Percentiles rank a stretch among this genome's conserved stretches.
phyloP scores from a whole-genome alignment of 345 rosid species.

The Corymbia maculata region DNA sequence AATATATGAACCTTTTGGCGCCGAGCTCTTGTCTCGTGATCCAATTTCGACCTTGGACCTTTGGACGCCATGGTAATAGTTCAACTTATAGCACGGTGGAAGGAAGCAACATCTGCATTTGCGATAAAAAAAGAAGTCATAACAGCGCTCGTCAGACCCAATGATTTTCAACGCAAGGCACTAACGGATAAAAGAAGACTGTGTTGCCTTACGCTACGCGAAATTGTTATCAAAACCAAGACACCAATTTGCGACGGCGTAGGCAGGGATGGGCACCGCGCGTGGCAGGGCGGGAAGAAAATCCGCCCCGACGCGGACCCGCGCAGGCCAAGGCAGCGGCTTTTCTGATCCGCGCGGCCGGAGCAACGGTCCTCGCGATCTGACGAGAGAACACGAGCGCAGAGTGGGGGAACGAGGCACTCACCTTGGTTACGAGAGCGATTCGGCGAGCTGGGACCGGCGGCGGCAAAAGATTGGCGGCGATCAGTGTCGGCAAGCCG shows the following conservation, averaged over 20 bases:
- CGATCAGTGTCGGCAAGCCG: neutral
- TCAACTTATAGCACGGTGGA: neutral
- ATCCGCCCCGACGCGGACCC: neutral
- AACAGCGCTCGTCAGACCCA: neutral
- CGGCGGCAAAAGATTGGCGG: neutral
- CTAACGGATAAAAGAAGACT: neutral
- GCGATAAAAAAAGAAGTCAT: neutral
- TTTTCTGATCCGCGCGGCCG: neutral
- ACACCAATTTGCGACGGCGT: neutral
- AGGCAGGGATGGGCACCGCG: neutral
- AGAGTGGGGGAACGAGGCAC: neutral
- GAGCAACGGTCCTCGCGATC: neutral
- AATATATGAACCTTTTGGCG: constrained; percentile 55
- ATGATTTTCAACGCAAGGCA: neutral
- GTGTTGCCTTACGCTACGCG: neutral
- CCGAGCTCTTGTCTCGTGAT: constrained; percentile 75
- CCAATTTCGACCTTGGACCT: constrained; percentile 64
- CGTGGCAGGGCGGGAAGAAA: neutral
- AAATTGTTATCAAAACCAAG: neutral
- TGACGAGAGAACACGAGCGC: neutral
- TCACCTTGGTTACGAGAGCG: neutral
- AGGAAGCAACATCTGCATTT: neutral
- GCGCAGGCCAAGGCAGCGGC: neutral
- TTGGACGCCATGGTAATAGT: constrained; percentile 46
- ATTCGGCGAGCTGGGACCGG: neutral